Evolutionary conservation across 2,329 filamentous ascomycete genomes (phyloP).

Genomic region (Diaporthe vexans): DNA sequence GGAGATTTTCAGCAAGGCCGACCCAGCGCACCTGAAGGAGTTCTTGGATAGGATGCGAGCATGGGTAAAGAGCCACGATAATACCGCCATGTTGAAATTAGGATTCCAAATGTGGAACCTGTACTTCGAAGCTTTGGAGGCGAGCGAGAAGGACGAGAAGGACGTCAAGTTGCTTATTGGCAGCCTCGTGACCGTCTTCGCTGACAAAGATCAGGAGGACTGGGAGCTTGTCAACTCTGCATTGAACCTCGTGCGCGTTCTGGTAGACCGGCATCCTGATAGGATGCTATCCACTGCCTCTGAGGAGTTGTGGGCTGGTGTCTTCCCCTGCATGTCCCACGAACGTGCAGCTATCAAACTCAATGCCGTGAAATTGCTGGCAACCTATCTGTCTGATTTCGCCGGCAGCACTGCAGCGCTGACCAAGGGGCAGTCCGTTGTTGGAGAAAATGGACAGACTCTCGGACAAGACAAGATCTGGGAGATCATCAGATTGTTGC

Average conservation of each 20-base stretch:
- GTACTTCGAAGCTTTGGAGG: slow-evolving; percentile 80
- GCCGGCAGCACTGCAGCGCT: slow-evolving; percentile 69
- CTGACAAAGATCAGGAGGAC: slow-evolving; percentile 69
- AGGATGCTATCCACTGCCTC: slow-evolving; percentile 72
- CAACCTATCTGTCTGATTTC: slow-evolving; percentile 85
- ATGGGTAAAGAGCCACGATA: slow-evolving; percentile 84
- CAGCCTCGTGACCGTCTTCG: slow-evolving; percentile 67
- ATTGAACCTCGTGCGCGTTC: slow-evolving; percentile 76
- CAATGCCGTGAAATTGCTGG: slow-evolving; percentile 80
- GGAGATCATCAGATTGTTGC: slow-evolving; percentile 66
- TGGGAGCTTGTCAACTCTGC: slow-evolving; percentile 83
- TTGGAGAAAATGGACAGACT: slow-evolving; percentile 78
- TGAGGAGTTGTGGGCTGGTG: slow-evolving; percentile 77
- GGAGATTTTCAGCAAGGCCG: slow-evolving; percentile 83
- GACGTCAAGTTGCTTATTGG: slow-evolving; percentile 75
- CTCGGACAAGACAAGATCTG: slow-evolving; percentile 75
- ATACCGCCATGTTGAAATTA: slow-evolving; percentile 77
- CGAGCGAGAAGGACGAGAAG: slow-evolving; percentile 71
- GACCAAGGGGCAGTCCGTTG: slow-evolving; percentile 71
- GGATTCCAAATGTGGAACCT: slow-evolving; percentile 86
- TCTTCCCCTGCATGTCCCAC: slow-evolving; percentile 79
- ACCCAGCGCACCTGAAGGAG: slow-evolving; percentile 77
- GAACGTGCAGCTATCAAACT: slow-evolving; percentile 82
- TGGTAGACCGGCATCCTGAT: slow-evolving; percentile 76
- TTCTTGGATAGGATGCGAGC: slow-evolving; percentile 79